A percentile compares a stretch with the other conserved stretches of the same genome.
phyloP scores from a whole-genome alignment of 2,329 filamentous ascomycete genomes.

The Colletotrichum higginsianum region DNA sequence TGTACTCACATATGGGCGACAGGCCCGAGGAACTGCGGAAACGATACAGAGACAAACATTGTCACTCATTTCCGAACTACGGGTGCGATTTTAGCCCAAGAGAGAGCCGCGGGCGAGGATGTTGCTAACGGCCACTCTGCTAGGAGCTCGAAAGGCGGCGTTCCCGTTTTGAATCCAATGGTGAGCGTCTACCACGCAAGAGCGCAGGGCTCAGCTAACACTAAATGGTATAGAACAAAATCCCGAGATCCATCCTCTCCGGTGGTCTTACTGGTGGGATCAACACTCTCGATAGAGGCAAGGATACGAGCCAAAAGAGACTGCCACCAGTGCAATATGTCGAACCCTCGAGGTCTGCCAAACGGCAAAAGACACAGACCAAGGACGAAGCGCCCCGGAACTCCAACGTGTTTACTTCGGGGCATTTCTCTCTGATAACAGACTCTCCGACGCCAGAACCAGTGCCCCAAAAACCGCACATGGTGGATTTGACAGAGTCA shows the following conservation, averaged over 20 bases:
- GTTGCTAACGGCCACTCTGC: conserved; percentile 14
- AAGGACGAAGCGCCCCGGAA: not conserved
- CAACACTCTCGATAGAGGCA: conserved; percentile 17
- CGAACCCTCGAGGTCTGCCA: conserved; percentile 23
- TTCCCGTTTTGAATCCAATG: conserved; percentile 35
- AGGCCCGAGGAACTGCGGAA: conserved; percentile 23
- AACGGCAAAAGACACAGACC: conserved; percentile 30
- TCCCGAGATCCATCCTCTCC: not conserved
- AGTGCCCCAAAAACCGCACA: not conserved
- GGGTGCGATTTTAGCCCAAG: conserved; percentile 18
- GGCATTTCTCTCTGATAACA: not conserved
- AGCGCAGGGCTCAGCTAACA: conserved; percentile 1
- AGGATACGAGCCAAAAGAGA: conserved; percentile 19
- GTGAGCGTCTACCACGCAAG: conserved; percentile 13
- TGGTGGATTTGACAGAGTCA: conserved; percentile 31
- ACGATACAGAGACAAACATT: conserved; percentile 16
- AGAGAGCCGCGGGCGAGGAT: not conserved
- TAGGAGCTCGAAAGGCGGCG: conserved; percentile 35
- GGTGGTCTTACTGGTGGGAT: not conserved
- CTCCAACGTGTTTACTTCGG: not conserved
- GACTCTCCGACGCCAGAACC: not conserved
- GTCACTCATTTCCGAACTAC: conserved; percentile 35
- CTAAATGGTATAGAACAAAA: conserved; percentile 1
- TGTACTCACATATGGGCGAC: conserved; percentile 1
- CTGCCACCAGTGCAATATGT: not conserved